Evolutionary conservation across 1,139 yeast genomes (phyloP).

Genomic region (Hansenula anomala): DNA sequence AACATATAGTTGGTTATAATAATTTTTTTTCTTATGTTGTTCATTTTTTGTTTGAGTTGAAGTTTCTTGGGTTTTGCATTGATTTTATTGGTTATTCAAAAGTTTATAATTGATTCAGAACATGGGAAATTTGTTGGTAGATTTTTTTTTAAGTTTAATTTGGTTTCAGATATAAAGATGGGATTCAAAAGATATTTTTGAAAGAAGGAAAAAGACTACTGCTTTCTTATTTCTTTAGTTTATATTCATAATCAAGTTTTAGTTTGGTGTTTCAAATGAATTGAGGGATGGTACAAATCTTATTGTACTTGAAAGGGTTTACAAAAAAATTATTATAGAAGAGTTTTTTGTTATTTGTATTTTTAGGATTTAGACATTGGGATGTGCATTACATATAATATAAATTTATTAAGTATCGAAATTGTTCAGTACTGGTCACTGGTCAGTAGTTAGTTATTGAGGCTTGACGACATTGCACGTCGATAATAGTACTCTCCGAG

Average conservation of each 20-base stretch:
- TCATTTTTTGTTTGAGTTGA: background rate
- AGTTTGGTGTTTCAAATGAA: conserved; percentile 7
- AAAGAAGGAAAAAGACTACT: background rate
- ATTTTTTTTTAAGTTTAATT: background rate
- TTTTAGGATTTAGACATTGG: conserved; percentile 20
- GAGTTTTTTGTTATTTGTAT: conserved; percentile 14
- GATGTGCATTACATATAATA: conserved; percentile 11
- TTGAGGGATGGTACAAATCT: conserved; percentile 2
- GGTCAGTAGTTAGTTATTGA: too few species aligned
- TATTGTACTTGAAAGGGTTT: background rate
- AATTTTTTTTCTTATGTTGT: background rate
- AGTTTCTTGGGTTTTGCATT: conserved; percentile 4
- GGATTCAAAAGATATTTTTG: background rate
- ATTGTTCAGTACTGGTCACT: background rate
- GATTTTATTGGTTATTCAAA: conserved; percentile 2
- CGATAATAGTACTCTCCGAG: too few species aligned
- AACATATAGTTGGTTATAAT: background rate
- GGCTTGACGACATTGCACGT: too few species aligned
- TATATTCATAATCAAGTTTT: background rate
- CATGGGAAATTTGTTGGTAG: conserved; percentile 1
- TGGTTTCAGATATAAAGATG: background rate
- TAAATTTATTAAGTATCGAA: conserved; percentile 1
- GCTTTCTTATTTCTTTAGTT: background rate
- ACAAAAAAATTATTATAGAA: conserved; percentile 9
- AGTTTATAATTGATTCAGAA: conserved; percentile 3